Conservation (phyloP, 1,284 basidiomycete species). For the Rhodotorula sp. region DNA sequence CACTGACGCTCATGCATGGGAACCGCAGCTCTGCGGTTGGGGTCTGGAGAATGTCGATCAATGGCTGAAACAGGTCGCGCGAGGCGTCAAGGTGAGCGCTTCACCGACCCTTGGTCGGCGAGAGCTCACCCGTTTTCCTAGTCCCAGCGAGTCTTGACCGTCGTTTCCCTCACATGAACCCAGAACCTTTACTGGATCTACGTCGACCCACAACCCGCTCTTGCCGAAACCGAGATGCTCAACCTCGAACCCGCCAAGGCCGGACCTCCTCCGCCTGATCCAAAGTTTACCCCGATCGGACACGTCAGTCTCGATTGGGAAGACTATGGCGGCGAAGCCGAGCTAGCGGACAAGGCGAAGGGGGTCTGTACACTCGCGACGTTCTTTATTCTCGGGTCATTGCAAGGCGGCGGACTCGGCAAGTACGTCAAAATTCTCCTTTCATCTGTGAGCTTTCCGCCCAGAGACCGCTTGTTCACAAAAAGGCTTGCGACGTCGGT, state of each 20-base stretch:
- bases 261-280: constrained; percentile 9
- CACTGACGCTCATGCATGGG: not conserved
- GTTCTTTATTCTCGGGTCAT: constrained; percentile 25
- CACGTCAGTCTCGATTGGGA: constrained; percentile 32
- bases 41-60: constrained; percentile 11
- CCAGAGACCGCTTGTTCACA: too few species aligned
- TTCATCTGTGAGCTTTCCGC: not conserved
- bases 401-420: constrained; percentile 29
- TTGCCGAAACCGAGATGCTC: not conserved
- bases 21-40: constrained; percentile 35
- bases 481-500: too few species aligned
- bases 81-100: constrained; percentile 16
- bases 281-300: constrained; percentile 26
- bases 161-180: not conserved
- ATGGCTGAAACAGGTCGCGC: constrained; percentile 16
- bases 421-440: not conserved
- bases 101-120: too few species aligned
- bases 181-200: constrained; percentile 36
- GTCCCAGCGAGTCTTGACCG: not conserved
- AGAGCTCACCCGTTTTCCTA: not conserved
- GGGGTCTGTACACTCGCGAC: constrained; percentile 17
- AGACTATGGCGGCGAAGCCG: constrained; percentile 13
- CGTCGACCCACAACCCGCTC: not conserved
- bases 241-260: not conserved
- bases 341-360: constrained; percentile 1